These are phyloP conservation scores for Linderniella brevidens DNA, from an alignment of 257 asterid species.

Conservation along the genomic window DNA sequence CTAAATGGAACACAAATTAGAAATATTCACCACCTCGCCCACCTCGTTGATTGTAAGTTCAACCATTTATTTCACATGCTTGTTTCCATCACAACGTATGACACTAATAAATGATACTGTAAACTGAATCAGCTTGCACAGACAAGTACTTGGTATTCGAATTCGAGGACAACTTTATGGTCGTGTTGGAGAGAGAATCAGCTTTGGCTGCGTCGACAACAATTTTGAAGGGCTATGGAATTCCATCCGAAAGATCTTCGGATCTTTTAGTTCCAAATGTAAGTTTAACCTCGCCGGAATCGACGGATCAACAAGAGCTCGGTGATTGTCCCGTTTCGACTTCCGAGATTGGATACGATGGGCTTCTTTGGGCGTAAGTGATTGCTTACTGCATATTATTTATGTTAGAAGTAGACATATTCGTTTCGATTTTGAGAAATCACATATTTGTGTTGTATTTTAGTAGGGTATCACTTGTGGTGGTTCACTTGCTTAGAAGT, in stretches of 20 bases:
- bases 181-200: conserved; percentile 64
- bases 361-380: conserved; percentile 54
- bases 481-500: no score
- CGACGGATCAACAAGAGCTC: conserved; percentile 24
- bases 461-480: no score
- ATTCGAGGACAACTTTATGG: conserved; percentile 69
- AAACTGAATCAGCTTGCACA: conserved; percentile 35
- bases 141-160: conserved; percentile 65
- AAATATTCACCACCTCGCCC: conserved; percentile 86
- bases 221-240: conserved; percentile 74
- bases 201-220: conserved; percentile 50
- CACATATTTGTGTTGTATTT: no score
- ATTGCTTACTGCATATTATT: not conserved
- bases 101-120: not conserved
- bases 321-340: conserved; percentile 51
- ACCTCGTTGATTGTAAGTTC: conserved; percentile 72
- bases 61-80: conserved; percentile 5
- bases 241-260: conserved; percentile 69
- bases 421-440: no score
- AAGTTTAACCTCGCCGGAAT: conserved; percentile 14
- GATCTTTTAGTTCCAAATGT: conserved; percentile 55
- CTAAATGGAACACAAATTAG: conserved; percentile 62
- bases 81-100: not conserved
- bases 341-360: conserved; percentile 55
- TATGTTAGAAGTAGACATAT: no score